A percentile compares a stretch with the other conserved stretches of the same genome.
These are phyloP conservation scores for Rhizopogon vesiculosus DNA, from an alignment of 768 basidiomycete species.

Conservation along the genomic window DNA sequence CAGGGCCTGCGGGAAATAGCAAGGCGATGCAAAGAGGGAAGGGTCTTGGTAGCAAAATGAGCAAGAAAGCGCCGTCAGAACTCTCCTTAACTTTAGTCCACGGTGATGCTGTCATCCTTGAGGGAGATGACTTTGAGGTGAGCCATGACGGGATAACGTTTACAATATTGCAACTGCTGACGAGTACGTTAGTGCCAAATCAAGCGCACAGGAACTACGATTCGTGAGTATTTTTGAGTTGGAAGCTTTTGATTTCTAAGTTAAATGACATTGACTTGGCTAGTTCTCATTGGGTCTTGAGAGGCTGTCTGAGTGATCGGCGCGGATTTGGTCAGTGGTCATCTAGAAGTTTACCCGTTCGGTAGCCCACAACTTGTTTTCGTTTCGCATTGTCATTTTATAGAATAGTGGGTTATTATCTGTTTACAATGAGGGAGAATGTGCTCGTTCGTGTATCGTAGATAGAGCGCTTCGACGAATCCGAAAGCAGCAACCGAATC, in stretches of 20 bases:
- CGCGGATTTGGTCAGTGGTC: conserved; percentile 3
- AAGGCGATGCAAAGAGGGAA: conserved; percentile 11
- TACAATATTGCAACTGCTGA: background rate
- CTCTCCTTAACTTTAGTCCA: conserved; percentile 33
- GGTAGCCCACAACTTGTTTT: too few species aligned
- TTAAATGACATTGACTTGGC: conserved; percentile 7
- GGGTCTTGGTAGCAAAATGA: conserved; percentile 10
- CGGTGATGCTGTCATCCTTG: conserved; percentile 32
- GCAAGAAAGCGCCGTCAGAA: conserved; percentile 9
- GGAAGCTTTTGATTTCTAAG: background rate
- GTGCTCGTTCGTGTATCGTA: conserved; percentile 12
- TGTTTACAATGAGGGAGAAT: background rate
- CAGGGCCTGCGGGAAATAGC: background rate
- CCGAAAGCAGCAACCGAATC: conserved; percentile 27
- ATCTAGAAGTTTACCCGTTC: background rate
- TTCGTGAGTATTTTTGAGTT: conserved; percentile 18
- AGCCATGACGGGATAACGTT: conserved; percentile 11
- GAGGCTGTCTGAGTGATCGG: conserved; percentile 9
- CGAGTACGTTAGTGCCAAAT: conserved; percentile 19
- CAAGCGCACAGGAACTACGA: conserved; percentile 24
- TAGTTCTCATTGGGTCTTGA: conserved; percentile 24
- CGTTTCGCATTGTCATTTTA: background rate
- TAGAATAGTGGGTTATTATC: background rate
- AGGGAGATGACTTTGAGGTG: conserved; percentile 38
- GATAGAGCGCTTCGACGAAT: conserved; percentile 24